phyloP scores from a whole-genome alignment of 176 grass and related monocot genomes.

The Lolium rigidum region DNA sequence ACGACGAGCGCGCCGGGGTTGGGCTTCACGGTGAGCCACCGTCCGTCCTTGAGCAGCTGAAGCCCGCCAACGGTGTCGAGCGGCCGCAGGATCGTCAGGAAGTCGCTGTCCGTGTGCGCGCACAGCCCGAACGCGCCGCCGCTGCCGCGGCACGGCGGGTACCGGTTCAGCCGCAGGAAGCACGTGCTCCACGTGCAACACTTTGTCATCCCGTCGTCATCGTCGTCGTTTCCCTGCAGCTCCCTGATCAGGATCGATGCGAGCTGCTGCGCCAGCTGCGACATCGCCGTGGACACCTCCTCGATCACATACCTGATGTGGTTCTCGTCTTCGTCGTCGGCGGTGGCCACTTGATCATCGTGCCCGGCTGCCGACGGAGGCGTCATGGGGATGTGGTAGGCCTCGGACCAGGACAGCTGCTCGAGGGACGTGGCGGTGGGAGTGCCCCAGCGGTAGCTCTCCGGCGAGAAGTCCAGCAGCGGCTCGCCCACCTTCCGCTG shows the following conservation, averaged over 20 bases:
- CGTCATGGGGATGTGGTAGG: conserved; percentile 64
- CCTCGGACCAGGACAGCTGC: conserved; percentile 92
- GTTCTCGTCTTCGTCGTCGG: background rate
- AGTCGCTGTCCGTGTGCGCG: conserved; percentile 89
- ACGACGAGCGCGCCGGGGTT: conserved; percentile 60
- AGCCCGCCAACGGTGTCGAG: conserved; percentile 70
- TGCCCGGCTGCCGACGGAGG: background rate
- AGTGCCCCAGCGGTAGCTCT: conserved; percentile 83
- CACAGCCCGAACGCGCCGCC: conserved; percentile 58
- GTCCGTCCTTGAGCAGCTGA: conserved; percentile 53
- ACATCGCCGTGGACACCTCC: conserved; percentile 57
- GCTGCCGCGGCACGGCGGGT: conserved; percentile 57
- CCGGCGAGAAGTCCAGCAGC: conserved; percentile 55
- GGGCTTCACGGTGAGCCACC: conserved; percentile 67
- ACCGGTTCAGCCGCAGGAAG: conserved; percentile 80
- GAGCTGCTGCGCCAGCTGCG: conserved; percentile 53
- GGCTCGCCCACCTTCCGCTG: conserved; percentile 49
- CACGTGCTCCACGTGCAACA: conserved; percentile 54
- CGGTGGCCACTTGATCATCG: background rate
- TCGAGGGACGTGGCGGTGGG: conserved; percentile 55
- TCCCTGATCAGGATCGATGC: conserved; percentile 45
- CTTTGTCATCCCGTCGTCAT: background rate
- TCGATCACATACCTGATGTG: conserved; percentile 56
- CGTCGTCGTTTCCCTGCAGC: background rate
- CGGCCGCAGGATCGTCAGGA: conserved; percentile 61